These are phyloP conservation scores for Lolium perenne DNA, from an alignment of 176 grass and related monocot genomes.

Conservation along the genomic window DNA sequence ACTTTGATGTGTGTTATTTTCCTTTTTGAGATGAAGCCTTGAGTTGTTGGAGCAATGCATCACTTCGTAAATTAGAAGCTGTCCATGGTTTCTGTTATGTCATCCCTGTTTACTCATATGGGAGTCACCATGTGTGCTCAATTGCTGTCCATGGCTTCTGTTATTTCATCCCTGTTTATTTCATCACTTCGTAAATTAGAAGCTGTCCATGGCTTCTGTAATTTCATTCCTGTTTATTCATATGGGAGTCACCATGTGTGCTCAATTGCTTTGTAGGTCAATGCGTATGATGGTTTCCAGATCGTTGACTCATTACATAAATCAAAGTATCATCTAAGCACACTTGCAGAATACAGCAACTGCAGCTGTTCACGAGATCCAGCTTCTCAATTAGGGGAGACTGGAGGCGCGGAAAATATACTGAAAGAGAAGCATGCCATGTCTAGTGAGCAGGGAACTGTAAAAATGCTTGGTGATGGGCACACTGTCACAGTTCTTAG, in stretches of 20 bases:
- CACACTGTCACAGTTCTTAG: constrained; percentile 81
- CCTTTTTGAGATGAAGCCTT: neutral
- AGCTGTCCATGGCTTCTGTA: no score
- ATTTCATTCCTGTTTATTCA: neutral
- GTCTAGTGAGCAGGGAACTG: constrained; percentile 45
- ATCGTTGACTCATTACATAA: constrained; percentile 76
- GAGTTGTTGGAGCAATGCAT: constrained; percentile 9
- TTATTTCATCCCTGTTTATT: no score
- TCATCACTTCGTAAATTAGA: no score
- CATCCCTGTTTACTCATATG: neutral
- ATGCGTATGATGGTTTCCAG: constrained; percentile 75
- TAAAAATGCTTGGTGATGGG: constrained; percentile 71
- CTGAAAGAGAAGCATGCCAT: constrained; percentile 42
- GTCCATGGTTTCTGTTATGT: neutral
- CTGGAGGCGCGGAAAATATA: constrained; percentile 45
- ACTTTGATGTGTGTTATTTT: neutral
- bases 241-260: constrained; percentile 20
- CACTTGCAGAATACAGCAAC: constrained; percentile 39
- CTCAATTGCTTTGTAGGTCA: constrained; percentile 70
- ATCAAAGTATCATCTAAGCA: constrained; percentile 84
- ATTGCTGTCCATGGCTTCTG: no score
- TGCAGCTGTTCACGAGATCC: constrained; percentile 38
- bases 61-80: neutral
- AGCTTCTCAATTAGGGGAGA: constrained; percentile 42
- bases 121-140: no score